Percentiles rank a stretch among this genome's conserved stretches.
Conservation (phyloP, 2,329 filamentous ascomycete species). For the Chaetomiaceae sp. region DNA sequence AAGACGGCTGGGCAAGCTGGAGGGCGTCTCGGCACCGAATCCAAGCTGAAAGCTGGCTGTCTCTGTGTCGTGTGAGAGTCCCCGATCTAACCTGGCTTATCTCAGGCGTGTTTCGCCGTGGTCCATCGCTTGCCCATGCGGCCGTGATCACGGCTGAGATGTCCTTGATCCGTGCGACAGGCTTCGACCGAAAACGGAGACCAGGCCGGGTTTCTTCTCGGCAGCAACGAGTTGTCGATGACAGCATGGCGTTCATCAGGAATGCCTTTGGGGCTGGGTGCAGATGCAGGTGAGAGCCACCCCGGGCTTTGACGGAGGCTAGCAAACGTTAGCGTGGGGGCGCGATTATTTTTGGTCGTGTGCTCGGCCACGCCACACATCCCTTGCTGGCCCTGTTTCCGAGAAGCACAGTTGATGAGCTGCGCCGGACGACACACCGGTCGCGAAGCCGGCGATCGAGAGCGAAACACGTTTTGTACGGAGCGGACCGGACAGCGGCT, state of each 20-base stretch:
- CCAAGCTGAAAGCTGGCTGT: background rate
- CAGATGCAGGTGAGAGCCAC: conserved; percentile 19
- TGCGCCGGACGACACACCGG: background rate
- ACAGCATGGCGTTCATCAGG: background rate
- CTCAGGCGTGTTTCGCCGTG: background rate
- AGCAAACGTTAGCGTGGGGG: conserved; percentile 6
- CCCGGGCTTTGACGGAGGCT: background rate
- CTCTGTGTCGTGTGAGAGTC: conserved; percentile 1
- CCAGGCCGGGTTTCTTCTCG: no score
- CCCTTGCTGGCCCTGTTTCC: background rate
- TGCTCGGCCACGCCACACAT: background rate
- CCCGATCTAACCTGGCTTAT: background rate
- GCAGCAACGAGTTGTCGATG: background rate
- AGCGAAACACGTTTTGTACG: background rate
- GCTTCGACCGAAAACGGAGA: no score
- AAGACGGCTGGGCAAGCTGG: conserved; percentile 20
- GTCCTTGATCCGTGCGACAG: no score
- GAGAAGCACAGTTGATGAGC: background rate
- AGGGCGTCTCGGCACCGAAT: conserved; percentile 2
- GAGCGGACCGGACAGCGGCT: background rate
- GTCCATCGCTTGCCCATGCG: no score
- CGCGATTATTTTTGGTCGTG: conserved; percentile 6
- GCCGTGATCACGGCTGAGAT: no score
- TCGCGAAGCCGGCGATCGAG: background rate
- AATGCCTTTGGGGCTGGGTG: conserved; percentile 12